These are phyloP conservation scores for Globisporangium rhizosaccharum DNA, from an alignment of 352 stramenopile genomes.

Conservation along the genomic window DNA sequence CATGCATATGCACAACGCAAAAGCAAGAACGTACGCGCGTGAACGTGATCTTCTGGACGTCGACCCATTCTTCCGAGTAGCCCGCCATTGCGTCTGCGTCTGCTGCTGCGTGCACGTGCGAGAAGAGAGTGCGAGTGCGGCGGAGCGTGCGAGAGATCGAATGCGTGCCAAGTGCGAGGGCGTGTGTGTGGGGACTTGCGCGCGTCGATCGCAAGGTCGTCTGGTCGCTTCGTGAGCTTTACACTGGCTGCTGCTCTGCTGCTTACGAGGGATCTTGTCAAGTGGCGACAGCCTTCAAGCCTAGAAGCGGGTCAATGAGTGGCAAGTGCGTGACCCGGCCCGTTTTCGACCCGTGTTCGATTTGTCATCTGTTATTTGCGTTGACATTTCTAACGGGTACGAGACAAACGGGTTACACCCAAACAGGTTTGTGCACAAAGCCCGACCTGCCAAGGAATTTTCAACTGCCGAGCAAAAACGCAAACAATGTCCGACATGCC, in stretches of 20 bases:
- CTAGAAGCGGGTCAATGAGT: no score
- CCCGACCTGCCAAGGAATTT: no score
- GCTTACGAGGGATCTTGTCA: neutral
- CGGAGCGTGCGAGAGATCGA: slow-evolving; percentile 4
- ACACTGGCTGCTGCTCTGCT: neutral
- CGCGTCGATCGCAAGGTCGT: neutral
- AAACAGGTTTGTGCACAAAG: no score
- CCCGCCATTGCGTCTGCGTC: slow-evolving; percentile 38
- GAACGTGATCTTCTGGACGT: slow-evolving; percentile 91
- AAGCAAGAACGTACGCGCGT: slow-evolving; percentile 53
- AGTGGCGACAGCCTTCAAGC: neutral
- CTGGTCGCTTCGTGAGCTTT: neutral
- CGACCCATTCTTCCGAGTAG: slow-evolving; percentile 82
- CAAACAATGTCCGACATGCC: no score
- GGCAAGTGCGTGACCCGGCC: no score
- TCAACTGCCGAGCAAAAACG: no score
- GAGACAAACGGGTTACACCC: no score
- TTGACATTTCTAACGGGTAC: no score
- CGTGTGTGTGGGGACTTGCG: neutral
- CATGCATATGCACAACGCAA: neutral
- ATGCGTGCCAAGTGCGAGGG: neutral
- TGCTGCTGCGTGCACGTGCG: neutral
- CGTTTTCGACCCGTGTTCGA: no score
- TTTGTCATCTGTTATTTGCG: no score
- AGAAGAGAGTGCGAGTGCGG: neutral